A percentile compares a stretch with the other conserved stretches of the same genome.
Conservation (phyloP, 352 stramenopile genomes). For the Globisporangium spiculum region DNA sequence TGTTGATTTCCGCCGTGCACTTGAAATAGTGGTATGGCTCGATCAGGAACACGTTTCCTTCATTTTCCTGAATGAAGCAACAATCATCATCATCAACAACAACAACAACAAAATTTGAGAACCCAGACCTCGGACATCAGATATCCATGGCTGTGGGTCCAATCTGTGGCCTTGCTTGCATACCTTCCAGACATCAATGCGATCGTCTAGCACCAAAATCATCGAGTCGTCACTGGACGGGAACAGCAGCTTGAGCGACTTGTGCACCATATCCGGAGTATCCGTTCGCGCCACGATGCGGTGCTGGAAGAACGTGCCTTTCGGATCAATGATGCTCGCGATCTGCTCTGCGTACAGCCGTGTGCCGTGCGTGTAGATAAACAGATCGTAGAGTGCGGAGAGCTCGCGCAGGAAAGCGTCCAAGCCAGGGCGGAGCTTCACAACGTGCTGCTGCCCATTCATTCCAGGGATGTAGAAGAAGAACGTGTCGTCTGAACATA, state of each 20-base stretch:
- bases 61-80: conserved; percentile 50
- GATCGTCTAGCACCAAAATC: conserved; percentile 84
- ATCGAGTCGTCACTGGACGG: conserved; percentile 85
- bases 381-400: conserved; percentile 88
- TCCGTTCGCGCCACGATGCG: conserved; percentile 87
- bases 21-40: conserved; percentile 86
- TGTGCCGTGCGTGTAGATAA: conserved; percentile 95
- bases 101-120: background rate
- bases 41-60: conserved; percentile 85
- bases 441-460: conserved; percentile 79
- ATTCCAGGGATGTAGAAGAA: conserved; percentile 79
- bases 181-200: conserved; percentile 85
- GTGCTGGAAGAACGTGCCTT: conserved; percentile 78
- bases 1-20: conserved; percentile 81
- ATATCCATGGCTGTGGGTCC: background rate
- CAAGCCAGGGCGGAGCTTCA: conserved; percentile 92
- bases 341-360: conserved; percentile 93
- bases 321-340: conserved; percentile 89
- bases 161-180: background rate
- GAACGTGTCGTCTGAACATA: conserved; percentile 62
- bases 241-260: conserved; percentile 85
- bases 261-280: conserved; percentile 83
- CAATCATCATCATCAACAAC: background rate
- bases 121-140: background rate
- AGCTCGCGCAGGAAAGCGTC: conserved; percentile 86